phyloP scores from a whole-genome alignment of 129 eudicot species.

The Flaveria ramosissima region DNA sequence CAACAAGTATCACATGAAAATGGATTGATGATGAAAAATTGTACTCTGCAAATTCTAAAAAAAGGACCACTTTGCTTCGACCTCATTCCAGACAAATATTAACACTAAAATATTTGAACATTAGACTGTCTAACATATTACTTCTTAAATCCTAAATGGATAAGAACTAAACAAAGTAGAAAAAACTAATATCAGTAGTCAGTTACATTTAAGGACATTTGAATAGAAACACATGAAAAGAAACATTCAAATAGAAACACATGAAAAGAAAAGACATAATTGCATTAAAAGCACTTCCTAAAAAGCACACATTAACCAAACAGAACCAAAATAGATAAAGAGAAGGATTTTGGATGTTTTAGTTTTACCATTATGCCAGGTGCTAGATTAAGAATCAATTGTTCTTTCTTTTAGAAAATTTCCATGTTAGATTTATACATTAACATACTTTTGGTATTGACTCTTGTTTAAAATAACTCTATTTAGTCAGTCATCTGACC shows the following conservation, averaged over 20 bases:
- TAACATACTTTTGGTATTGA: too few relatives aligned
- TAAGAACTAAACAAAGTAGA: not conserved
- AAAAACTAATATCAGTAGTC: not conserved
- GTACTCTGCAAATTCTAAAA: constrained; percentile 5
- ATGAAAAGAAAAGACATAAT: too few relatives aligned
- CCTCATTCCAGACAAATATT: not conserved
- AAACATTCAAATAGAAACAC: too few relatives aligned
- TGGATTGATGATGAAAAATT: constrained; percentile 1
- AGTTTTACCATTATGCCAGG: too few relatives aligned
- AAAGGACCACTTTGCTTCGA: not conserved
- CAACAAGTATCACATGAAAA: not conserved
- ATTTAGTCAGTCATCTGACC: too few relatives aligned
- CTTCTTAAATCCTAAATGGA: not conserved
- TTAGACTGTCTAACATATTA: not conserved
- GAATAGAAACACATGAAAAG: too few relatives aligned
- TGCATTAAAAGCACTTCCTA: too few relatives aligned
- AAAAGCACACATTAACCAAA: not conserved
- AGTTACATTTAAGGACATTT: not conserved
- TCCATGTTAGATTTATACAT: too few relatives aligned
- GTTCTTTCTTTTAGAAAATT: too few relatives aligned
- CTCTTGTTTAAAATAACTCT: too few relatives aligned
- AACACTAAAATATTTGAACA: not conserved
- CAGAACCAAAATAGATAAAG: not conserved
- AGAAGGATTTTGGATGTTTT: too few relatives aligned
- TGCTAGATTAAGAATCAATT: too few relatives aligned